Evolutionary conservation across 768 basidiomycete species (phyloP), one percentile per base, ranked within the genome.

Genomic region (Amyloporia xantha): DNA sequence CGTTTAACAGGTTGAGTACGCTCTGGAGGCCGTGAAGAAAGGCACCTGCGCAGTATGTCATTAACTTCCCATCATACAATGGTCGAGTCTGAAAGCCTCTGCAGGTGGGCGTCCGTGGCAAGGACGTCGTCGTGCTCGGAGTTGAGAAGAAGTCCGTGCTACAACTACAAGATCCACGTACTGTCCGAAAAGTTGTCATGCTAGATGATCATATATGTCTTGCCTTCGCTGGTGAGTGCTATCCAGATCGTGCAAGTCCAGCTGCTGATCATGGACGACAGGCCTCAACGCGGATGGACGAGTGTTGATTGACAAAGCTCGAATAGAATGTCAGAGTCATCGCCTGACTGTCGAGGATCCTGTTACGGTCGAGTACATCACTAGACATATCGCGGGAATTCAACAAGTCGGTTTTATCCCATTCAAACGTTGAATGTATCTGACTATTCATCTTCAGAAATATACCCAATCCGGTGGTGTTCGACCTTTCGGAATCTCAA

Each of bases 401-500:
- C 95, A 99, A 69, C 96, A 99, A 78, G 95, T 92, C 47, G 28
- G 76, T 42, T 2, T n/a, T n/a, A n/a, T n/a, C n/a, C n/a, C n/a
- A n/a, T n/a, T n/a, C n/a, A n/a, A n/a, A n/a, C n/a, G n/a, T n/a
- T n/a, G n/a, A n/a, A n/a, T n/a, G n/a, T n/a, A n/a, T n/a, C n/a
- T n/a, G n/a, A n/a, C n/a, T n/a, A n/a, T n/a, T n/a, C n/a, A n/a
- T n/a, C n/a, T n/a, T 9, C 59, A 95, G 92, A 81, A 82, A 66
- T 98, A 98, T 71, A 98, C 96, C 12, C 96, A 99, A 76, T 96
- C 94, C 10, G 96, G 96, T 54, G 96, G 96, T 74, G 93, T 96
- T 44, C 79, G 96, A 49, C 96, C 96, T 23, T 99, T 99, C 61
- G 96, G 96, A 57, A 93, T 98, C 58, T 94, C 95, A 12, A 97